Base-by-base conservation (phyloP, 768 basidiomycete species). In the Tephrocybe rancida region DNA sequence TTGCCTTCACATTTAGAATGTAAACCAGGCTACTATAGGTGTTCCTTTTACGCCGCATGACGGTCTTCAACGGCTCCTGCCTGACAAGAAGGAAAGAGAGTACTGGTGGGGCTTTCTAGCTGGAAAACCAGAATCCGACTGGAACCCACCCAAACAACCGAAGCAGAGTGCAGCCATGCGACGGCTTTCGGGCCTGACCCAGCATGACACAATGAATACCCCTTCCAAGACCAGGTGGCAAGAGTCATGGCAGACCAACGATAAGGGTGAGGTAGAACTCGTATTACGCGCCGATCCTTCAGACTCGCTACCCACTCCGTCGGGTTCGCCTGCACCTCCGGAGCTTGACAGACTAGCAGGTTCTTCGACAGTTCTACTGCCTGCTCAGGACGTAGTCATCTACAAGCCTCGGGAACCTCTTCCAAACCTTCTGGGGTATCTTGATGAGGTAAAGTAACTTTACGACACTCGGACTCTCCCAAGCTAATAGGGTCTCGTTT, bases 21-120 rank as follows among this genome's bases (percentile, higher is more conserved):
- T 85, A 29, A 68, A 69, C 26, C 89, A 91, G 66, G 75, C 85
- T 18, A 84, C 84, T 2, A 79, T 81, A 32, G 69, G 75, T 58
- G 75, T 82, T 39, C 70, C 73, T 22, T 57, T 63, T 47, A 54
- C 69, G 50, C 57, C 66, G 43, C 61, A 66, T 50, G 61, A 64
- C 24, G 56, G 45, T 24, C 44, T 55, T 41, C 67, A 55, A 14
- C 78, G 71, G 56, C 52, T 77, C 37, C 78, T 90, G 55, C 90
- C 90, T 22, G 85, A 88, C 45, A 86, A 79, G 64, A 85, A 80
- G 63, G 84, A 89, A 54, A 78, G 91, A 50, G 87, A 90, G 57
- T 68, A 74, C 16, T 93, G 91, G 91, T 92, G 91, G 91, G 78
- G 79, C 14, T 93, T 85, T 58, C 69, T 93, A 5, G 73, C 82